A percentile compares a stretch with the other conserved stretches of the same genome.
Evolutionary conservation across 1,284 basidiomycete genomes (phyloP).

Genomic region (Exobasidium cylindrosporum): DNA sequence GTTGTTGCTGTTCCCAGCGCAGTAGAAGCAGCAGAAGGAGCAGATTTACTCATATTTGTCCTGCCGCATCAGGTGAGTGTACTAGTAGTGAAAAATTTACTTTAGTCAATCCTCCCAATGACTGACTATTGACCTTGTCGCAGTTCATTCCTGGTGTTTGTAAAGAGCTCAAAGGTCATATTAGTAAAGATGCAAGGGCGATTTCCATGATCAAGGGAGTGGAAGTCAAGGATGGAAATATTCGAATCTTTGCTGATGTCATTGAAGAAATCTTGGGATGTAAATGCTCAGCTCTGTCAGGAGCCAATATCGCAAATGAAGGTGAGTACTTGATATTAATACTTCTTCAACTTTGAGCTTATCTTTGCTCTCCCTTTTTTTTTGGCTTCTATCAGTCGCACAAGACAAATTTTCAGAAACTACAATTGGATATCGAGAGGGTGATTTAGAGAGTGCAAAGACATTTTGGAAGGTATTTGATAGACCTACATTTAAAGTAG

Average conservation of each 20-base stretch:
- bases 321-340: constrained; percentile 39
- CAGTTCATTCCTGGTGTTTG: constrained; percentile 56
- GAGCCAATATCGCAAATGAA: constrained; percentile 65
- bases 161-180: constrained; percentile 45
- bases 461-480: constrained; percentile 57
- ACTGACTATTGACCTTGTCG: constrained; percentile 31
- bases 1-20: constrained; percentile 61
- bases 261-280: constrained; percentile 61
- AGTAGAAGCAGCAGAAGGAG: constrained; percentile 60
- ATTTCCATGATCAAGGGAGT: constrained; percentile 57
- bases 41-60: constrained; percentile 62
- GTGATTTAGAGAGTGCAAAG: constrained; percentile 35
- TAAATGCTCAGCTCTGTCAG: constrained; percentile 61
- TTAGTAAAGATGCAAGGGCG: constrained; percentile 48
- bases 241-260: constrained; percentile 62
- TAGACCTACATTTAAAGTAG: constrained; percentile 60
- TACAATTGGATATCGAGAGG: constrained; percentile 61
- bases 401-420: constrained; percentile 61
- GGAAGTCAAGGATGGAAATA: constrained; percentile 57
- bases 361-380: background rate
- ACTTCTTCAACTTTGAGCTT: constrained; percentile 9
- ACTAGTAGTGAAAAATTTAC: background rate
- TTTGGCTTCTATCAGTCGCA: constrained; percentile 51
- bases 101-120: constrained; percentile 29
- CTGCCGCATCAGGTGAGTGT: constrained; percentile 59